A percentile compares a stretch with the other conserved stretches of the same genome.
Conservation (phyloP, 1,139 yeast species). For the Hemisphaericaspora xylanilytica region DNA sequence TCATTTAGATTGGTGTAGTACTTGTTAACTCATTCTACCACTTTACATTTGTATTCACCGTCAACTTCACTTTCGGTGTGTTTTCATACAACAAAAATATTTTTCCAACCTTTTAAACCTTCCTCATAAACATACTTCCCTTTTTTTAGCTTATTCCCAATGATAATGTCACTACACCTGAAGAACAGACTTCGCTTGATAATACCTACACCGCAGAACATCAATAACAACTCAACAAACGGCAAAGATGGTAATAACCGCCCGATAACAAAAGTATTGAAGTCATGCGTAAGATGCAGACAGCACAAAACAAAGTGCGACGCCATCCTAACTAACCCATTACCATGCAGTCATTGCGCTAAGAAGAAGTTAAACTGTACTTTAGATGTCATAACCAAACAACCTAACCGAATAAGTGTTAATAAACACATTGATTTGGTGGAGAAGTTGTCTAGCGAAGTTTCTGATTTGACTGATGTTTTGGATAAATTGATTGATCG, state of each 20-base stretch:
- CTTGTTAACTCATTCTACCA: too few species aligned
- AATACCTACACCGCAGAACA: constrained; percentile 15
- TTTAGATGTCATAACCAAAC: constrained; percentile 39
- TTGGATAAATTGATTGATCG: constrained; percentile 21
- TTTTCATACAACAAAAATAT: too few species aligned
- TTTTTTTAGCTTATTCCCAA: constrained; percentile 5
- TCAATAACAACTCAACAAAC: not conserved
- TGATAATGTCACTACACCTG: constrained; percentile 23
- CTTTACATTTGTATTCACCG: too few species aligned
- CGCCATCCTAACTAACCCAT: constrained; percentile 49
- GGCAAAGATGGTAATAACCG: not conserved
- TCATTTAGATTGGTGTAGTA: too few species aligned
- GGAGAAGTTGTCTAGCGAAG: constrained; percentile 31
- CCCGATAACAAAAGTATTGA: constrained; percentile 30
- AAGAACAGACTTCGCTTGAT: constrained; percentile 23
- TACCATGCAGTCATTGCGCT: constrained; percentile 56
- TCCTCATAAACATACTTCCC: not conserved
- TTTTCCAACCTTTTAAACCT: not conserved
- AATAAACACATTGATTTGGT: constrained; percentile 28
- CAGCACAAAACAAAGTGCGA: constrained; percentile 67
- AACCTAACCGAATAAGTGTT: constrained; percentile 29
- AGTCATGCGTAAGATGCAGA: constrained; percentile 62
- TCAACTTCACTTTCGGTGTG: too few species aligned
- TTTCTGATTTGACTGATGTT: constrained; percentile 16
- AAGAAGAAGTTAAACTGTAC: constrained; percentile 52